Evolutionary conservation across 1,139 yeast species (phyloP).

Genomic region (Lodderomyces metapsilosis): DNA sequence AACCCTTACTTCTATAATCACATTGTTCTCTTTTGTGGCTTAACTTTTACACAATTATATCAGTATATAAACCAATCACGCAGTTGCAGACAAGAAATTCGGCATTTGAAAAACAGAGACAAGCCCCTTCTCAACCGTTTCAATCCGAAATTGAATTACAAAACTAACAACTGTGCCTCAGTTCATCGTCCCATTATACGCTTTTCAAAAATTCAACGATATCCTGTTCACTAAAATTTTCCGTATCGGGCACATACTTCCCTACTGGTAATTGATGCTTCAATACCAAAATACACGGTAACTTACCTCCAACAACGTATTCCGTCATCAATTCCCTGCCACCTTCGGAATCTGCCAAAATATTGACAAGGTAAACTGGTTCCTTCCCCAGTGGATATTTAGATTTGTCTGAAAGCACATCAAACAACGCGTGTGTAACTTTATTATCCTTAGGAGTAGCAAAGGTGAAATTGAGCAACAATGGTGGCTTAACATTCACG

Average conservation of each 20-base stretch:
- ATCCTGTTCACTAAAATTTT: constrained; percentile 50
- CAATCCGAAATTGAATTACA: not conserved
- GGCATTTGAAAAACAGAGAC: not conserved
- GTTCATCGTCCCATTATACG: constrained; percentile 8
- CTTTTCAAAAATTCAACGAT: constrained; percentile 54
- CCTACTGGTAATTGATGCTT: constrained; percentile 65
- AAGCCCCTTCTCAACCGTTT: too few relatives aligned
- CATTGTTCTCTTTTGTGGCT: not conserved
- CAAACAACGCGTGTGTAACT: constrained; percentile 63
- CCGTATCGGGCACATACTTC: constrained; percentile 42
- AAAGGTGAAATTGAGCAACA: constrained; percentile 70
- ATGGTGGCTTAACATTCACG: constrained; percentile 55
- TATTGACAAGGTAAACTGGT: constrained; percentile 61
- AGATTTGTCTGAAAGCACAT: constrained; percentile 50
- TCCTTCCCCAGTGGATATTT: constrained; percentile 32
- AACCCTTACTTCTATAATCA: not conserved
- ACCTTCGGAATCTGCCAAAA: constrained; percentile 65
- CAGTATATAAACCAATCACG: constrained; percentile 1
- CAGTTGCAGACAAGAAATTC: not conserved
- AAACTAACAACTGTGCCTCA: constrained; percentile 2
- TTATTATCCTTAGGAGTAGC: constrained; percentile 64
- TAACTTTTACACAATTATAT: not conserved
- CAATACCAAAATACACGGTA: constrained; percentile 69
- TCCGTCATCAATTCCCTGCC: constrained; percentile 57
- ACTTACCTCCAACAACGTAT: constrained; percentile 50